Conservation (phyloP, 2,329 filamentous ascomycete species). For the Cadophora malorum region DNA sequence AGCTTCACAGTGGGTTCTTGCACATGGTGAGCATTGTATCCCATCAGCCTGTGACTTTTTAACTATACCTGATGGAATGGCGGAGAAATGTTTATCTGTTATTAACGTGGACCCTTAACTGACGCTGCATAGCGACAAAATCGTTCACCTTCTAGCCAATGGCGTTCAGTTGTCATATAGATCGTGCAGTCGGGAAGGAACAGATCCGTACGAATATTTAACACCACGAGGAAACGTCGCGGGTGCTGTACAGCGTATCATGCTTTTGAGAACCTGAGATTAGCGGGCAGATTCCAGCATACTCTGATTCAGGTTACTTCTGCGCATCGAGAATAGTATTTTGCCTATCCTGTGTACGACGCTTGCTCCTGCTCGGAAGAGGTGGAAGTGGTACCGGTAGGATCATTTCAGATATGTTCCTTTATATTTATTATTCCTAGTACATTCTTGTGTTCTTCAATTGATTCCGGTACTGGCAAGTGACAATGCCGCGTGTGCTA, state of each 20-base stretch:
- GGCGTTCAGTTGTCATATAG: neutral
- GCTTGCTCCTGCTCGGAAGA: neutral
- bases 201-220: neutral
- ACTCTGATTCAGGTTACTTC: neutral
- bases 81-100: neutral
- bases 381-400: neutral
- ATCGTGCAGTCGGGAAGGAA: neutral
- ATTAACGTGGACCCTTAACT: neutral
- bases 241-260: neutral
- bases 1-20: slow-evolving; percentile 3
- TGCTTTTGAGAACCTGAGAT: neutral
- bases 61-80: neutral
- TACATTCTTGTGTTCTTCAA: neutral
- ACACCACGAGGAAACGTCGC: neutral
- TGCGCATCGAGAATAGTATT: neutral
- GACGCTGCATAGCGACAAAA: neutral
- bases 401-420: neutral
- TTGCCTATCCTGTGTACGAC: neutral
- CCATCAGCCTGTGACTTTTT: neutral
- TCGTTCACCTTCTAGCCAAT: neutral
- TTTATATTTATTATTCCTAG: neutral
- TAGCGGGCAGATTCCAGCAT: neutral
- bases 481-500: neutral
- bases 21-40: neutral
- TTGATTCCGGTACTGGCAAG: neutral